Evolutionary conservation across 176 grass and related monocot genomes (phyloP).

Genomic region (Urochloa ruziziensis): DNA sequence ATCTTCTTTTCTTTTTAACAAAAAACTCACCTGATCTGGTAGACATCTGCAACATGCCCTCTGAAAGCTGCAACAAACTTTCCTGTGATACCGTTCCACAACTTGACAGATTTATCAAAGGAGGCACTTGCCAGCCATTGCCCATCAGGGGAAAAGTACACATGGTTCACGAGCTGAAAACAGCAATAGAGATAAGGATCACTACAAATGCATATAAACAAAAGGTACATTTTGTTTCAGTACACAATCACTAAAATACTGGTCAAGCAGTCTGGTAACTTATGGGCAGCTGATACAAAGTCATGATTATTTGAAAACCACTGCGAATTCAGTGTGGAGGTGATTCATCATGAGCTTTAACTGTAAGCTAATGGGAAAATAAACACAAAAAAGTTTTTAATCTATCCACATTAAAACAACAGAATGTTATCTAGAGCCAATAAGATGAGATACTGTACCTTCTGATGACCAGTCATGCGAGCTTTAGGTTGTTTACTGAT

Average conservation of each 20-base stretch:
- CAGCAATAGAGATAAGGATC: slow-evolving; percentile 12
- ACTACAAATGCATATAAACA: neutral
- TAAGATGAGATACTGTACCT: slow-evolving; percentile 47
- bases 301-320: neutral
- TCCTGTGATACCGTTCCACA: slow-evolving; percentile 96
- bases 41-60: slow-evolving; percentile 91
- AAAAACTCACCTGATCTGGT: slow-evolving; percentile 80
- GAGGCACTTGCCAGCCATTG: slow-evolving; percentile 98
- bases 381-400: neutral
- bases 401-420: neutral
- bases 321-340: neutral
- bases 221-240: neutral
- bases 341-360: neutral
- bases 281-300: neutral
- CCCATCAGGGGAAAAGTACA: slow-evolving; percentile 98
- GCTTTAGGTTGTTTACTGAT: slow-evolving; percentile 73
- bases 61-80: slow-evolving; percentile 83
- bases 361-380: neutral
- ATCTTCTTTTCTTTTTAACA: neutral
- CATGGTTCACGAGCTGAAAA: slow-evolving; percentile 94
- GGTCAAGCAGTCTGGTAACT: neutral
- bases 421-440: neutral
- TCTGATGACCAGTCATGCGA: slow-evolving; percentile 97
- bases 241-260: neutral
- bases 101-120: slow-evolving; percentile 95